These are phyloP conservation scores for Smallanthus sonchifolius DNA, from an alignment of 129 eudicot genomes.

Conservation along the genomic window DNA sequence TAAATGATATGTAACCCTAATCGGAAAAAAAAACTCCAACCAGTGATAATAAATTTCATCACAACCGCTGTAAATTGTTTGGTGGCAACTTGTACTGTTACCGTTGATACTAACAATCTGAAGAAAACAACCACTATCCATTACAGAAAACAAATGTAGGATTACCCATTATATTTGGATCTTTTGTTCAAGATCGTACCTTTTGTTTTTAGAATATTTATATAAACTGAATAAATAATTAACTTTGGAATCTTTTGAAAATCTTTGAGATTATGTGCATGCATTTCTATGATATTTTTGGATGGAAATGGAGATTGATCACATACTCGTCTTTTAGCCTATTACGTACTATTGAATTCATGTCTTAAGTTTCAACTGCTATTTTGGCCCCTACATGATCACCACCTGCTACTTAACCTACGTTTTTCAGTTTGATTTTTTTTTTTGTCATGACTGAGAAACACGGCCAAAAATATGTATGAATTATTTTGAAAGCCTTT, in stretches of 20 bases:
- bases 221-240: neutral
- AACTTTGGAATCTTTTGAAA: neutral
- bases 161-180: too few relatives aligned
- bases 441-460: neutral
- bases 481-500: too few relatives aligned
- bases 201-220: neutral
- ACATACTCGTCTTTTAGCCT: neutral
- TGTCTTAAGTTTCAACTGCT: neutral
- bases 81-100: too few relatives aligned
- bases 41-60: too few relatives aligned
- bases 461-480: neutral
- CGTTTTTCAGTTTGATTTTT: neutral
- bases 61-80: too few relatives aligned
- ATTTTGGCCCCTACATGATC: constrained; percentile 17
- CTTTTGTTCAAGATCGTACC: too few relatives aligned
- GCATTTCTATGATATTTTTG: neutral
- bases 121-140: too few relatives aligned
- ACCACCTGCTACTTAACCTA: neutral
- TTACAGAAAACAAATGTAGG: too few relatives aligned
- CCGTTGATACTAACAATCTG: too few relatives aligned
- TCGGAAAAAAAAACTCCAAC: too few relatives aligned
- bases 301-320: neutral
- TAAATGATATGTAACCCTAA: too few relatives aligned
- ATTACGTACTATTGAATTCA: neutral
- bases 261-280: neutral